Conservation (phyloP, 1,139 yeast genomes). For the Protomyces inouyei region DNA sequence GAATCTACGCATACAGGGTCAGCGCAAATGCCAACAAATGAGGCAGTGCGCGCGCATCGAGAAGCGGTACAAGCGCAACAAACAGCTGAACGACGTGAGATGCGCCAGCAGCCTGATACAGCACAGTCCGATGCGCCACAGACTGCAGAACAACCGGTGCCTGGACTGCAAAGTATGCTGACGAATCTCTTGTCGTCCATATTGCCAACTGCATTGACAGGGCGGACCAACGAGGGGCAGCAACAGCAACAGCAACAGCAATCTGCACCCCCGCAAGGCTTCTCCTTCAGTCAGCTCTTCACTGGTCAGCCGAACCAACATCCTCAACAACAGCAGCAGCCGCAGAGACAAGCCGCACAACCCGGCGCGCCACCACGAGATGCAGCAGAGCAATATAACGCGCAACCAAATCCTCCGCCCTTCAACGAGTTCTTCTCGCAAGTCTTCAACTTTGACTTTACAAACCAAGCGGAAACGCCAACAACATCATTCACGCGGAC, state of each 20-base stretch:
- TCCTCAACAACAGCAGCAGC: neutral
- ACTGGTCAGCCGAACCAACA: neutral
- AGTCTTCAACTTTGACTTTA: neutral
- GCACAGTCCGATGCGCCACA: neutral
- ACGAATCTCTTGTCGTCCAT: constrained; percentile 7
- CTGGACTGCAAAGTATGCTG: constrained; percentile 14
- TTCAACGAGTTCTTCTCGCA: constrained; percentile 19
- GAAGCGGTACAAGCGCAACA: constrained; percentile 8
- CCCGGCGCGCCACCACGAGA: neutral
- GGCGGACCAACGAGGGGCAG: neutral
- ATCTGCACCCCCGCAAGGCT: neutral
- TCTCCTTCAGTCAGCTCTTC: neutral
- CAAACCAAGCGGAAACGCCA: neutral
- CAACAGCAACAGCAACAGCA: neutral
- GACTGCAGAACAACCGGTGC: neutral
- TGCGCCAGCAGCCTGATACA: no score
- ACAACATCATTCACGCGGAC: neutral
- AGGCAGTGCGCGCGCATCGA: no score
- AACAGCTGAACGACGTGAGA: neutral
- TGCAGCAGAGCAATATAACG: neutral
- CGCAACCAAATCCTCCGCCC: constrained; percentile 6
- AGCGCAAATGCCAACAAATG: no score
- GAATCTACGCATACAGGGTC: no score
- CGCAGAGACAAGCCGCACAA: neutral
- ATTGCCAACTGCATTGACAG: constrained; percentile 11